Percentiles rank a stretch among this genome's conserved stretches.
phyloP scores from a whole-genome alignment of 2,329 filamentous ascomycete species.

The Ceratocystis lukuohia region DNA sequence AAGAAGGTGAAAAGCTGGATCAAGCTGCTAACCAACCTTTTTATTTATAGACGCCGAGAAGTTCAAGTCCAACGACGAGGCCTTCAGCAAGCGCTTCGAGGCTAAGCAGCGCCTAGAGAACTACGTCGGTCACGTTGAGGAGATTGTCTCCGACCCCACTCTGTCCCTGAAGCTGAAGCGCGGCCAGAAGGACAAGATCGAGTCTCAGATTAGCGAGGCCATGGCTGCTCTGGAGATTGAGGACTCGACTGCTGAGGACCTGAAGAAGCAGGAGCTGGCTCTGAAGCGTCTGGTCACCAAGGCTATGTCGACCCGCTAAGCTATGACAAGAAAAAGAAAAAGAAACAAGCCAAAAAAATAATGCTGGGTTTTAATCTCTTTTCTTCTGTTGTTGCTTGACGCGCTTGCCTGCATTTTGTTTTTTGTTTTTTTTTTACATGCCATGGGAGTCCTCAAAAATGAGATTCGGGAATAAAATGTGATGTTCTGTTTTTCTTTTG shows the following conservation, averaged over 20 bases:
- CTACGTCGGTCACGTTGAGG: constrained; percentile 96
- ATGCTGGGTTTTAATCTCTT: constrained; percentile 14
- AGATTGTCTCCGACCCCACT: constrained; percentile 93
- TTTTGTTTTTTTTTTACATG: constrained; percentile 23
- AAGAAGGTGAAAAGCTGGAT: not conserved
- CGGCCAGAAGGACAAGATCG: constrained; percentile 98
- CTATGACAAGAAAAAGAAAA: constrained; percentile 8
- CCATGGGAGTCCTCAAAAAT: constrained; percentile 25
- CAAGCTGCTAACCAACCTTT: constrained; percentile 14
- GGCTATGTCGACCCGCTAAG: constrained; percentile 86
- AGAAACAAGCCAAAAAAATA: constrained; percentile 14
- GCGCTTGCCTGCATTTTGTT: constrained; percentile 12
- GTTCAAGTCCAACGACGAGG: constrained; percentile 96
- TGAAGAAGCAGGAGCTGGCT: constrained; percentile 99
- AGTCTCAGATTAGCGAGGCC: constrained; percentile 88
- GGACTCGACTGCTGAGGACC: constrained; percentile 79
- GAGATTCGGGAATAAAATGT: constrained; percentile 27
- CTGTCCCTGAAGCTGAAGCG: constrained; percentile 97
- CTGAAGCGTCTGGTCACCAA: constrained; percentile 98
- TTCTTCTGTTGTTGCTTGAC: constrained; percentile 13
- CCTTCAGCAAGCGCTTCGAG: constrained; percentile 99
- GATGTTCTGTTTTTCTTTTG: constrained; percentile 28
- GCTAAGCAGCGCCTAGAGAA: constrained; percentile 98
- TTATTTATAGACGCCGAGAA: constrained; percentile 65
- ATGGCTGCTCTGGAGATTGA: constrained; percentile 96